Evolutionary conservation across 371 early-diverging fungal genomes (phyloP).

Genomic region (Mortierella sp.): DNA sequence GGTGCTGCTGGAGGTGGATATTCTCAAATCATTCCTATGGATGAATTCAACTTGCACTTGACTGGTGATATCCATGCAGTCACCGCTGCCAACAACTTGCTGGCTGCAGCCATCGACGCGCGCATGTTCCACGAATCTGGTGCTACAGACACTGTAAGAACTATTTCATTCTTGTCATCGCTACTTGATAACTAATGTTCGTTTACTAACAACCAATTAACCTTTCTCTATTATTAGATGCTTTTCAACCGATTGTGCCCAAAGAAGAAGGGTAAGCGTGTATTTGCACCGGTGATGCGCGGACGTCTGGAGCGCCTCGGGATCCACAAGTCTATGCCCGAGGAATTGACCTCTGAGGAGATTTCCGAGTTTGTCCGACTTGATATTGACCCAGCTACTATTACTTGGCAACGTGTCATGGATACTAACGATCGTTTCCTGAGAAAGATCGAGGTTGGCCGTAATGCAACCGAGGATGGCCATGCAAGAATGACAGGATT

Average conservation of each 20-base stretch:
- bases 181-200: background rate
- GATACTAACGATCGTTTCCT: constrained; percentile 97
- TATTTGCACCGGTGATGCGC: constrained; percentile 88
- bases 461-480: constrained; percentile 89
- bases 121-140: constrained; percentile 95
- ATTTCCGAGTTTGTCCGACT: constrained; percentile 84
- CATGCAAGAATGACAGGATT: constrained; percentile 91
- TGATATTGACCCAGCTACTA: constrained; percentile 92
- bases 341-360: constrained; percentile 85
- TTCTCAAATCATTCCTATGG: constrained; percentile 99
- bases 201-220: background rate
- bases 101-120: constrained; percentile 97
- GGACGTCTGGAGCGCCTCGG: constrained; percentile 87
- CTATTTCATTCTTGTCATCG: background rate
- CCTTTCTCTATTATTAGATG: constrained; percentile 56
- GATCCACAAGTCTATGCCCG: constrained; percentile 83
- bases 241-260: constrained; percentile 93
- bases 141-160: constrained; percentile 37
- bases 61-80: constrained; percentile 99
- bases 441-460: constrained; percentile 90
- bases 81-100: constrained; percentile 95
- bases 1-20: constrained; percentile 99
- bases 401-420: constrained; percentile 96
- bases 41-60: constrained; percentile 97
- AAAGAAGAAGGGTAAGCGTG: constrained; percentile 83